Conservation (phyloP, 2,329 filamentous ascomycete species). For the Exophiala spinifera region DNA sequence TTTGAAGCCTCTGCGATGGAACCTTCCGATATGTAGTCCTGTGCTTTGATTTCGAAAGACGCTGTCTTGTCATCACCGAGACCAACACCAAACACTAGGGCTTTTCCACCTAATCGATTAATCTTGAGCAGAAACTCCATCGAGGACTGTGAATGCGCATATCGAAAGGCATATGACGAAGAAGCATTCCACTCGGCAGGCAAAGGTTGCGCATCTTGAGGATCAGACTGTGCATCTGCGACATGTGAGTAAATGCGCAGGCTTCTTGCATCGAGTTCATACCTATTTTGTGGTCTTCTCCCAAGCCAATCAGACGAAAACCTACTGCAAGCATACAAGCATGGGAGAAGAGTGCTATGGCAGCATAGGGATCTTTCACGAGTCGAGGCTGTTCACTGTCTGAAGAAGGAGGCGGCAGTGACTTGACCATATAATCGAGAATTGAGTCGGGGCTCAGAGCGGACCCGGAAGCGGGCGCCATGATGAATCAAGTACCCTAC, state of each 20-base stretch:
- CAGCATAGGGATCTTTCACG: slow-evolving; percentile 63
- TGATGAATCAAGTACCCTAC: slow-evolving; percentile 2
- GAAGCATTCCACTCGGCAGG: slow-evolving; percentile 77
- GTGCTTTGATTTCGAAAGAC: slow-evolving; percentile 69
- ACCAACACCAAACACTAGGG: slow-evolving; percentile 76
- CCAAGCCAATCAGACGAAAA: slow-evolving; percentile 78
- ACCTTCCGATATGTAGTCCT: slow-evolving; percentile 69
- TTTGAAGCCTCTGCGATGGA: slow-evolving; percentile 52
- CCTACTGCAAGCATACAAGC: slow-evolving; percentile 76
- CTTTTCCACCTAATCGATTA: slow-evolving; percentile 76
- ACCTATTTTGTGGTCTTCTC: slow-evolving; percentile 76
- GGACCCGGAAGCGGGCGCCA: slow-evolving; percentile 20
- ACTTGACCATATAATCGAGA: slow-evolving; percentile 30
- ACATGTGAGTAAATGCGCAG: slow-evolving; percentile 32
- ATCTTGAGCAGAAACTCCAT: slow-evolving; percentile 81
- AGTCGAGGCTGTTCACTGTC: slow-evolving; percentile 15
- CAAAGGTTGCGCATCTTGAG: slow-evolving; percentile 59
- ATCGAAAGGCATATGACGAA: slow-evolving; percentile 74
- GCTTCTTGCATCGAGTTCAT: slow-evolving; percentile 29
- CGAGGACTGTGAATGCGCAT: slow-evolving; percentile 79
- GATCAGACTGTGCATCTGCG: slow-evolving; percentile 54
- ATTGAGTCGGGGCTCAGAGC: slow-evolving; percentile 26
- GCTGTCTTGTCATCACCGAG: slow-evolving; percentile 77
- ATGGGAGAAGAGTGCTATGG: slow-evolving; percentile 78
- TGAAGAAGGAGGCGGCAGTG: slow-evolving; percentile 28